These are phyloP conservation scores for Apiotrichum akiyoshidainum DNA, from an alignment of 1,284 basidiomycete genomes.

Conservation along the genomic window DNA sequence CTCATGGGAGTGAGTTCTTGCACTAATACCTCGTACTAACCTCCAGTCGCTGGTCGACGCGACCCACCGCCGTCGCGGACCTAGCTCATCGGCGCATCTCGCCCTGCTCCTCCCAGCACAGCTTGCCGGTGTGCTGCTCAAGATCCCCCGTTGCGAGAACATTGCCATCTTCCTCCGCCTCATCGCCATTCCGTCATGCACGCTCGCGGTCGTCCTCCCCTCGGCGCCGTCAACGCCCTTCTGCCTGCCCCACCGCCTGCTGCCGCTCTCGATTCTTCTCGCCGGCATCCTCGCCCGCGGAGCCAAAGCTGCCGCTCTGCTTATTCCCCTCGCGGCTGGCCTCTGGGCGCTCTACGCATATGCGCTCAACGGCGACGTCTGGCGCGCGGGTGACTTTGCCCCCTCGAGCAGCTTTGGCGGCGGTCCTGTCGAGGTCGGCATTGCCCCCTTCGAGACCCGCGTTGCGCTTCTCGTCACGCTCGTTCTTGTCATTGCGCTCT, in stretches of 20 bases:
- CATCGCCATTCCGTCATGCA: slow-evolving; percentile 15
- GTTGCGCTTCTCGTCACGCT: slow-evolving; percentile 20
- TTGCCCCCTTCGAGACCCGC: slow-evolving; percentile 24
- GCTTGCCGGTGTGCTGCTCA: slow-evolving; percentile 15
- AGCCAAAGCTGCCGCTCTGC: slow-evolving; percentile 19
- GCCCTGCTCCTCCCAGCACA: slow-evolving; percentile 20
- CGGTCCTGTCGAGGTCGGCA: slow-evolving; percentile 17
- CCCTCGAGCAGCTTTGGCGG: background rate
- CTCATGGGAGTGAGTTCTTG: slow-evolving; percentile 13
- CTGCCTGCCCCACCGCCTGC: slow-evolving; percentile 16
- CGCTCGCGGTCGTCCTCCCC: slow-evolving; percentile 20
- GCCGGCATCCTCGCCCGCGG: slow-evolving; percentile 22
- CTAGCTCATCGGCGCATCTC: slow-evolving; percentile 14
- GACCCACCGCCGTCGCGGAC: slow-evolving; percentile 12
- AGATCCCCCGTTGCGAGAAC: slow-evolving; percentile 1
- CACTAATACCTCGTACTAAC: background rate
- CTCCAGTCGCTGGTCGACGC: slow-evolving; percentile 17
- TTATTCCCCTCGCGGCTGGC: slow-evolving; percentile 14
- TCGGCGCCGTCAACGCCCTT: slow-evolving; percentile 16
- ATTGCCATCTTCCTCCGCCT: slow-evolving; percentile 13
- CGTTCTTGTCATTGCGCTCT: slow-evolving; percentile 19
- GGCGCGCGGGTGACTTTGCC: slow-evolving; percentile 8
- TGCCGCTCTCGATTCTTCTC: slow-evolving; percentile 19
- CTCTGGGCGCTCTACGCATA: slow-evolving; percentile 21
- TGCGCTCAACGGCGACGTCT: slow-evolving; percentile 22